These are phyloP conservation scores for Zizania palustris DNA, from an alignment of 202 grass and related monocot species.

Conservation along the genomic window DNA sequence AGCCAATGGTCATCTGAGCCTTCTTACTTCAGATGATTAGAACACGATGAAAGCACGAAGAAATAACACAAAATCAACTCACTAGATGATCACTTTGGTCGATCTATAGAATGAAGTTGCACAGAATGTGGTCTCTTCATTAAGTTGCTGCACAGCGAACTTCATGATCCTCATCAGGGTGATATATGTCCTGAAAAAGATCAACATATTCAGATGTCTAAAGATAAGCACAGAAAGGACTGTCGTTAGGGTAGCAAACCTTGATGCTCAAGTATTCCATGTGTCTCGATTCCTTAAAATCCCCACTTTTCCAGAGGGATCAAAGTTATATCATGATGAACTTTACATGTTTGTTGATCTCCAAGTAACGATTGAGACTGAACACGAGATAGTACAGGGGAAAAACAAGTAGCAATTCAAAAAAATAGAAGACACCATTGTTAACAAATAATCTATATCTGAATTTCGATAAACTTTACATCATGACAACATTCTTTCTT, in stretches of 20 bases:
- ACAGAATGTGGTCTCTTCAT: slow-evolving; percentile 4
- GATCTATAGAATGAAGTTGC: background rate
- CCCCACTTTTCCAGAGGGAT: slow-evolving; percentile 35
- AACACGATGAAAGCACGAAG: background rate
- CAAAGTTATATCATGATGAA: slow-evolving; percentile 13
- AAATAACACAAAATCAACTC: background rate
- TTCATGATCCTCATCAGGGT: slow-evolving; percentile 17
- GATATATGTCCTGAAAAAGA: slow-evolving; percentile 25
- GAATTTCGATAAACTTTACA: slow-evolving; percentile 42
- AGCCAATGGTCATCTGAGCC: background rate
- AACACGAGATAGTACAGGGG: background rate
- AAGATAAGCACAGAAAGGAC: slow-evolving; percentile 38
- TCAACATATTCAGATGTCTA: slow-evolving; percentile 32
- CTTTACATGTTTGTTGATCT: background rate
- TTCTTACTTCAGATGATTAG: background rate
- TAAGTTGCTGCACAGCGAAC: slow-evolving; percentile 3
- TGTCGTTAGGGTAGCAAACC: slow-evolving; percentile 29
- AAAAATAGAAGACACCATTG: background rate
- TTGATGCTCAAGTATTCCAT: slow-evolving; percentile 42
- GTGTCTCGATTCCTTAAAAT: slow-evolving; percentile 38
- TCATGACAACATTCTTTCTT: slow-evolving; percentile 43
- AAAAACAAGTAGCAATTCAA: slow-evolving; percentile 12
- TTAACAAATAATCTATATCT: background rate
- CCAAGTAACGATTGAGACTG: slow-evolving; percentile 5
- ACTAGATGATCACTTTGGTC: slow-evolving; percentile 10